Conservation (phyloP, 306 rosid genomes). For the Quercus engelmannii region DNA sequence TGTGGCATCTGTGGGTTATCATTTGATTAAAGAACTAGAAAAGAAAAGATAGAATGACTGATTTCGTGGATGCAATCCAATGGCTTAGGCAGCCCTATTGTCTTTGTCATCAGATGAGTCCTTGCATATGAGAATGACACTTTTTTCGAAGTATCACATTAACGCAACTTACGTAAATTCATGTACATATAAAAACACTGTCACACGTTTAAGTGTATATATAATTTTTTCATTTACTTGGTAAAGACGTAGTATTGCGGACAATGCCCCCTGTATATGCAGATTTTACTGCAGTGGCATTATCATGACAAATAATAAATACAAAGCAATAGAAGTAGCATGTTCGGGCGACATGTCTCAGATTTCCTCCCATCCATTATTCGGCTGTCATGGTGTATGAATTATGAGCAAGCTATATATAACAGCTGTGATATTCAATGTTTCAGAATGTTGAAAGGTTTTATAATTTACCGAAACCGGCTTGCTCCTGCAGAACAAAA, state of each 20-base stretch:
- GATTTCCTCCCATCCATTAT: not conserved
- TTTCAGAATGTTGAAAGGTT: not conserved
- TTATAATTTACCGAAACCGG: not conserved
- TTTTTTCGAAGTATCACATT: no score
- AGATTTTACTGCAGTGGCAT: not conserved
- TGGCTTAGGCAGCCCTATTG: no score
- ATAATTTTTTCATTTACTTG: not conserved
- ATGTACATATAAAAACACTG: no score
- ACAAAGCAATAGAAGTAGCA: not conserved
- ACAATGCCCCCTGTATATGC: not conserved
- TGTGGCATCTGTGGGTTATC: no score
- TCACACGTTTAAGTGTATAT: no score
- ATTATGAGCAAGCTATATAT: not conserved
- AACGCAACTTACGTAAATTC: no score
- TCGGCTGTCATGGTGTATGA: not conserved
- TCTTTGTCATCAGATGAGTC: no score
- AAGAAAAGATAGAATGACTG: no score
- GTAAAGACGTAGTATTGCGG: not conserved
- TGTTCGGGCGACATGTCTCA: not conserved
- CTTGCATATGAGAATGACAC: no score
- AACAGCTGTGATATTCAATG: not conserved
- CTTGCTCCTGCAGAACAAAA: constrained; percentile 12
- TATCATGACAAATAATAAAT: not conserved
- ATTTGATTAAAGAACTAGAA: no score
- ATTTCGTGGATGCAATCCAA: no score